Evolutionary conservation across 2,329 filamentous ascomycete species (phyloP), one percentile per base, ranked within the genome.

Genomic region (Macrophomina pseudophaseolina): DNA sequence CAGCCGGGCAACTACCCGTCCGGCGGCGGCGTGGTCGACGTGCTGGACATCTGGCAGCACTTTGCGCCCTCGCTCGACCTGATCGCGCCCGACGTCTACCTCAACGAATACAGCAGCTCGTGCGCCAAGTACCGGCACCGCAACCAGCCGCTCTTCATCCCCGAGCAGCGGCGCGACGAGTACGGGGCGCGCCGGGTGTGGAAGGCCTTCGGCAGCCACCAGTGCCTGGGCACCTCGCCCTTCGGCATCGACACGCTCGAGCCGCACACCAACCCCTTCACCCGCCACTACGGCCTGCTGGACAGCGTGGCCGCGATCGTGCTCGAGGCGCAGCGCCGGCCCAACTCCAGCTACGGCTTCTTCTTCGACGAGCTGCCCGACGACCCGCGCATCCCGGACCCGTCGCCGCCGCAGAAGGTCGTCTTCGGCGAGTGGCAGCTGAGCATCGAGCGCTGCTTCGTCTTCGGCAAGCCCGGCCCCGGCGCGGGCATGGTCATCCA

Each of bases 151-250:
- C 75, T 86, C 0, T 85, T 85, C 68, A 84, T 86, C 44, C 84
- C 84, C 0, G 84, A 86, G 73, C 84, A 85, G 69, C 75, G 83
- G 5, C 77, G 84, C 12, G 83, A 85, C 64, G 82, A 82, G 42
- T 75, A 79, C 33, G 82, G 82, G 5, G 77, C 80, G 0, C 72
- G 81, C 5, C 69, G 82, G 2, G 71, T 83, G 0, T 84, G 80
- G 80, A 60, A 77, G 0, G 78, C 82, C 0, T 80, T 79, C 23
- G 81, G 79, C 1, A 78, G 79, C 0, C 79, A 81, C 60, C 74
- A 74, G 12, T 76, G 76, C 2, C 69, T 83, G 0, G 81, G 81
- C 0, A 71, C 74, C 0, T 73, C 73, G 0, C 80, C 81, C 0
- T 83, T 83, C 65, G 74, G 80, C 4, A 80, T 82, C 54, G 82